Evolutionary conservation across 495 filamentous ascomycete genomes (phyloP).

Genomic region (Darksidea phi): DNA sequence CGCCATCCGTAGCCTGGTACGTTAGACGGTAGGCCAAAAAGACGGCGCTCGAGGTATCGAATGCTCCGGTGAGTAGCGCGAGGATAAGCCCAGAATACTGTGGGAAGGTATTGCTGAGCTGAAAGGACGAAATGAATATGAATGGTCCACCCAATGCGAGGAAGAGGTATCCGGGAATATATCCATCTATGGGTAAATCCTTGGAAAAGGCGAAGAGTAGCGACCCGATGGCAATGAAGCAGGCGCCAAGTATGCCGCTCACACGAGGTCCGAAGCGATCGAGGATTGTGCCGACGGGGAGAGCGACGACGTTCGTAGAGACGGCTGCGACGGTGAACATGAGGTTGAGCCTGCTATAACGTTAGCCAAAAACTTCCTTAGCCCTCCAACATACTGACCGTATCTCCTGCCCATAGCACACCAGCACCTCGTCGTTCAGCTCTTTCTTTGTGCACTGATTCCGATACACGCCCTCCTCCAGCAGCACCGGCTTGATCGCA

Average conservation of each 20-base stretch:
- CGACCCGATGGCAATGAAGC: conserved; percentile 68
- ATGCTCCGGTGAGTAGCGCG: conserved; percentile 81
- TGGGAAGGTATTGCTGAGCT: conserved; percentile 90
- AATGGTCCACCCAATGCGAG: conserved; percentile 85
- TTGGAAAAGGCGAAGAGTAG: conserved; percentile 69
- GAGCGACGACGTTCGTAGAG: conserved; percentile 75
- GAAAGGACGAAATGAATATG: conserved; percentile 86
- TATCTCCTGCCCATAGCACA: conserved; percentile 74
- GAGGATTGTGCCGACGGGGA: conserved; percentile 81
- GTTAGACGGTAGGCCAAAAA: conserved; percentile 82
- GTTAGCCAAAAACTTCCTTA: neutral
- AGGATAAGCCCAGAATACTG: conserved; percentile 80
- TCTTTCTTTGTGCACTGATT: conserved; percentile 60
- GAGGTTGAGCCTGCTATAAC: conserved; percentile 59
- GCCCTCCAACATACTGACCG: conserved; percentile 45
- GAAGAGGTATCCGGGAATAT: conserved; percentile 76
- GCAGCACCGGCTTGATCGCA: conserved; percentile 78
- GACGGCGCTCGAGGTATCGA: conserved; percentile 83
- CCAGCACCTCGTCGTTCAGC: conserved; percentile 57
- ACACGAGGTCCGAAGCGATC: conserved; percentile 80
- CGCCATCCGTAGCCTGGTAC: conserved; percentile 60
- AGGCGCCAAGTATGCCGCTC: conserved; percentile 68
- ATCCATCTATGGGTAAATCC: conserved; percentile 64
- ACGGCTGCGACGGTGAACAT: conserved; percentile 96
- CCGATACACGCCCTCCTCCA: conserved; percentile 70